Conservation (phyloP, 2,329 filamentous ascomycete species). For the Rhinocladiella similis region DNA sequence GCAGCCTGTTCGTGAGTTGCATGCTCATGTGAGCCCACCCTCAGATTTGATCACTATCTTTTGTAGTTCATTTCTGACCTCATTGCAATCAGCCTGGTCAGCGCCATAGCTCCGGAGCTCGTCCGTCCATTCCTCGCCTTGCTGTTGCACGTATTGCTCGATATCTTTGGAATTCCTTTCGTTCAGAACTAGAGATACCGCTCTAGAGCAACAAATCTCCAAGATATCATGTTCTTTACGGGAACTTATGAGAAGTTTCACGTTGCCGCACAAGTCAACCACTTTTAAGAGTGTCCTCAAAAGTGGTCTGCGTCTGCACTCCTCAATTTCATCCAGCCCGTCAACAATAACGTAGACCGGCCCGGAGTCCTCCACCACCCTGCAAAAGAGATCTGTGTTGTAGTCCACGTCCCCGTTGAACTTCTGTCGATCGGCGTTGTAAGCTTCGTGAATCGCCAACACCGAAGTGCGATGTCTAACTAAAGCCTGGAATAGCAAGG, state of each 20-base stretch:
- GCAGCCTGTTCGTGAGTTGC: too few species aligned
- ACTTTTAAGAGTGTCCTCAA: background rate
- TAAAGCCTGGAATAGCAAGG: conserved; percentile 31
- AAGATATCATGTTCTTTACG: background rate
- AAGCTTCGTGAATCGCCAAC: background rate
- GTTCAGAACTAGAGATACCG: too few species aligned
- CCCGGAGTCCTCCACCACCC: background rate
- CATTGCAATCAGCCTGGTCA: too few species aligned
- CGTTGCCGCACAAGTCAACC: background rate
- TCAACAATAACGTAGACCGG: background rate
- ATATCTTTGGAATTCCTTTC: too few species aligned
- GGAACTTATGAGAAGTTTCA: background rate
- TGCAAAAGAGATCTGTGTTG: background rate
- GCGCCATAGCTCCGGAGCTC: too few species aligned
- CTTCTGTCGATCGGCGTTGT: background rate
- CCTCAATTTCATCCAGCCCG: background rate
- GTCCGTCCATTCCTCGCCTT: too few species aligned
- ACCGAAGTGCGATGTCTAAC: background rate
- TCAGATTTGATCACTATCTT: too few species aligned
- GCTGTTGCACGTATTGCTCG: too few species aligned
- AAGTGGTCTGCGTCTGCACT: background rate
- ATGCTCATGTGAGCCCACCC: too few species aligned
- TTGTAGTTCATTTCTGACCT: too few species aligned
- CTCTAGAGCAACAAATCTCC: too few species aligned
- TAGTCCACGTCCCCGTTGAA: background rate